Percentiles rank a stretch among this genome's conserved stretches.
Evolutionary conservation across 2,329 filamentous ascomycete species (phyloP).

Genomic region (Aspergillus pseudoglaucus): DNA sequence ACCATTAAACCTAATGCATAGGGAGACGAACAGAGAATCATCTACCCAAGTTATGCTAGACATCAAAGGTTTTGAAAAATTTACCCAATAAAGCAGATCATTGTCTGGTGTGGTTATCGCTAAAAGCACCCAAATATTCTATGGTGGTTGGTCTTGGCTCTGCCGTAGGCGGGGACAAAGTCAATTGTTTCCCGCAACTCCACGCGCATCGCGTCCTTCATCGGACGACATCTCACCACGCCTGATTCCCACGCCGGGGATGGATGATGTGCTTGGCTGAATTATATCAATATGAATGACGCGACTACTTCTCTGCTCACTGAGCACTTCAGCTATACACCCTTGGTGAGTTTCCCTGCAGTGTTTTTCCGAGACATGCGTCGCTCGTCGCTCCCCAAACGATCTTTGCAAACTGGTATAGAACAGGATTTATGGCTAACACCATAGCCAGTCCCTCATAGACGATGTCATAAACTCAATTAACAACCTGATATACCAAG

Average conservation of each 20-base stretch:
- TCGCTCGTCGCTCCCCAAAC: not conserved
- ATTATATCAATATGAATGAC: slow-evolving; percentile 34
- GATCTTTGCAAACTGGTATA: not conserved
- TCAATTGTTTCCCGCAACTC: slow-evolving; percentile 1
- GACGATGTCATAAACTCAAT: slow-evolving; percentile 98
- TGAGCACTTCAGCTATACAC: slow-evolving; percentile 92
- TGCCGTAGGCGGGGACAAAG: no score
- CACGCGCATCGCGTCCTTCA: slow-evolving; percentile 14
- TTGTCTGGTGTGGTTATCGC: no score
- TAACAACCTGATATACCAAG: slow-evolving; percentile 87
- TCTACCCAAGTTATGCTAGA: no score
- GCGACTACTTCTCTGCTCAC: slow-evolving; percentile 63
- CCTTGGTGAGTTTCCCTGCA: slow-evolving; percentile 58
- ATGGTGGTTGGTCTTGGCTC: no score
- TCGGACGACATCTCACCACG: not conserved
- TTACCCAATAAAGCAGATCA: no score
- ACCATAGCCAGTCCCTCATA: slow-evolving; percentile 64
- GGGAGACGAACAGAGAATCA: no score
- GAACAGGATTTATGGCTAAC: not conserved
- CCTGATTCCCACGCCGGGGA: slow-evolving; percentile 1
- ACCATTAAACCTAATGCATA: no score
- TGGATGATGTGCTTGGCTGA: slow-evolving; percentile 2
- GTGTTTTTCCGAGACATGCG: not conserved
- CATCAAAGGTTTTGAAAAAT: no score
- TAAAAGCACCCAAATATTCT: no score